Evolutionary conservation across 73 alveolate genomes (phyloP).

Genomic region (Tetrahymena borealis): DNA sequence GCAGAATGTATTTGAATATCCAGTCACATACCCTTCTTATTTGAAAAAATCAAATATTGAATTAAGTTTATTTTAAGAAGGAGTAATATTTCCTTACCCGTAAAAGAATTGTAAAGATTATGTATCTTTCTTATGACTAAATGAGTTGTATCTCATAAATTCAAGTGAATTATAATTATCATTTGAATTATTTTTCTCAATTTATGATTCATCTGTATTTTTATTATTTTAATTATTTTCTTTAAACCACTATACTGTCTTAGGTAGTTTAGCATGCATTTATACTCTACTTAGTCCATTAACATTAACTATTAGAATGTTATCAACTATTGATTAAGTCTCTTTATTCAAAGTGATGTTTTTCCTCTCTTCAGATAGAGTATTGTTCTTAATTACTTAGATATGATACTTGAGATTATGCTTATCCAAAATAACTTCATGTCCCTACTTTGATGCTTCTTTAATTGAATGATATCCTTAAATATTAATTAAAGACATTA

Average conservation of each 20-base stretch:
- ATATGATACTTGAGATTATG: not conserved
- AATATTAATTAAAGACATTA: not conserved
- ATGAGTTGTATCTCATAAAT: not conserved
- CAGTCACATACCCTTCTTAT: not conserved
- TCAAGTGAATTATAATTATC: not conserved
- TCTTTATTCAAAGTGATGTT: not conserved
- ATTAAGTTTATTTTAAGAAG: not conserved
- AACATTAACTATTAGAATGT: not conserved
- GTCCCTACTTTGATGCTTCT: not conserved
- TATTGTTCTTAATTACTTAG: not conserved
- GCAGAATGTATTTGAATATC: not conserved
- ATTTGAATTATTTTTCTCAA: not conserved
- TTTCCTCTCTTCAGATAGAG: not conserved
- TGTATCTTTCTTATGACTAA: not conserved
- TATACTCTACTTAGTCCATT: not conserved
- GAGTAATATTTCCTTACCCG: not conserved
- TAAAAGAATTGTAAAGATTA: not conserved
- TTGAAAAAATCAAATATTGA: not conserved
- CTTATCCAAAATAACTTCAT: not conserved
- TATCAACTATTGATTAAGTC: not conserved
- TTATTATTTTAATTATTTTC: not conserved
- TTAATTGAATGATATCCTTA: not conserved
- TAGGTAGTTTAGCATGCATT: not conserved
- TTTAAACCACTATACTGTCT: not conserved
- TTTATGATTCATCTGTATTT: not conserved